These are phyloP conservation scores for Pogostemon cablin DNA, from an alignment of 257 asterid species.

Conservation along the genomic window DNA sequence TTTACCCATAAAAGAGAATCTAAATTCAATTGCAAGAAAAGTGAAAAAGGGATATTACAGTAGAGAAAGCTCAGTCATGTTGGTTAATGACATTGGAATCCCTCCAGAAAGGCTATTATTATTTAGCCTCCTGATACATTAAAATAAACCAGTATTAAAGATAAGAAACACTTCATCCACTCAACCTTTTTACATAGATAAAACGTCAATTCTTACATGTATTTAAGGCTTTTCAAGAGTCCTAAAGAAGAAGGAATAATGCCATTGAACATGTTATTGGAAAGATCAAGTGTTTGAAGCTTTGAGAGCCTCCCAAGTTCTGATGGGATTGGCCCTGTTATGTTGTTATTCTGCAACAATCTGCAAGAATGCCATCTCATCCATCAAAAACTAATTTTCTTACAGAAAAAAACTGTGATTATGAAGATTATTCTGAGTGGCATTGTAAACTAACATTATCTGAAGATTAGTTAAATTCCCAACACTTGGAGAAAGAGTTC, in stretches of 20 bases:
- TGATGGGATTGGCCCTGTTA: slow-evolving; percentile 74
- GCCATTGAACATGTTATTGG: slow-evolving; percentile 70
- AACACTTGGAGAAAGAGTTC: slow-evolving; percentile 83
- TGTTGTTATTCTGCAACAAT: slow-evolving; percentile 84
- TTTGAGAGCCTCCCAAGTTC: slow-evolving; percentile 74
- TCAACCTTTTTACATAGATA: background rate
- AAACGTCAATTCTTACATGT: slow-evolving; percentile 60
- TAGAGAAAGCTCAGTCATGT: slow-evolving; percentile 77
- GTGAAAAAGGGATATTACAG: slow-evolving; percentile 52
- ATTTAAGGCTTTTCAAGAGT: slow-evolving; percentile 61
- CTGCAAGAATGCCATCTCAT: slow-evolving; percentile 45
- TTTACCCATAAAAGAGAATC: background rate
- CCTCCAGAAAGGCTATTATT: slow-evolving; percentile 80
- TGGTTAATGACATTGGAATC: slow-evolving; percentile 73
- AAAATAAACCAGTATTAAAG: slow-evolving; percentile 25
- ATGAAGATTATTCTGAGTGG: background rate
- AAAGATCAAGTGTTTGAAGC: slow-evolving; percentile 93
- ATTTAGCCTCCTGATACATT: slow-evolving; percentile 75
- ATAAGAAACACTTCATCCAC: background rate
- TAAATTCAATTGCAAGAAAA: slow-evolving; percentile 5
- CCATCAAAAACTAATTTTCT: background rate
- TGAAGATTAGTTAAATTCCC: slow-evolving; percentile 90
- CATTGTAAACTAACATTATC: slow-evolving; percentile 61
- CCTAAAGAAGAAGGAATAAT: slow-evolving; percentile 70
- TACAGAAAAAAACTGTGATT: slow-evolving; percentile 17